Conservation (phyloP, 2,329 filamentous ascomycete species). For the Furcasterigmium furcatum region DNA sequence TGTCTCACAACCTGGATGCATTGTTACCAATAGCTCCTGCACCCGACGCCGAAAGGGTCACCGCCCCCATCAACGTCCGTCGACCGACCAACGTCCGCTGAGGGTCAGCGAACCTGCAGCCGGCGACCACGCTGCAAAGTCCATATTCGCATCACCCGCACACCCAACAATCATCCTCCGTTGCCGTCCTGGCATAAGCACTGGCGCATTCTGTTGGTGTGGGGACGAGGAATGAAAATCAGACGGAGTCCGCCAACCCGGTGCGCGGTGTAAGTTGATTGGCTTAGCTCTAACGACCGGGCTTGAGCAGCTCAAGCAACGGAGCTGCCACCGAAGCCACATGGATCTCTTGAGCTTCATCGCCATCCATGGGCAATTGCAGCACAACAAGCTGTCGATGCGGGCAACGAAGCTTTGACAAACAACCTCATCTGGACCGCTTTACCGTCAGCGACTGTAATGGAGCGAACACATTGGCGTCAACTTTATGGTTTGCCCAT, state of each 20-base stretch:
- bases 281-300: not conserved
- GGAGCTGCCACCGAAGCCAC: not conserved
- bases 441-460: too few species aligned
- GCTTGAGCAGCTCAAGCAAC: not conserved
- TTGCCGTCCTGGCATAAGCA: too few species aligned
- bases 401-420: too few species aligned
- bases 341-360: too few species aligned
- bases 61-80: not conserved
- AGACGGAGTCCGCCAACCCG: not conserved
- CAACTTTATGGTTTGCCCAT: too few species aligned
- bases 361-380: not conserved
- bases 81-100: not conserved
- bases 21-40: conserved; percentile 1
- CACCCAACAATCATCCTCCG: too few species aligned
- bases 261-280: conserved; percentile 3
- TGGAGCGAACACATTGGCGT: too few species aligned
- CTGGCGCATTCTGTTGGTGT: not conserved
- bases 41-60: not conserved
- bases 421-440: too few species aligned
- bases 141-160: too few species aligned
- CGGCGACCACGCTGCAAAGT: not conserved
- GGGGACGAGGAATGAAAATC: not conserved
- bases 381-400: too few species aligned
- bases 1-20: conserved; percentile 2
- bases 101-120: not conserved